Evolutionary conservation across 1,284 basidiomycete genomes (phyloP).

Genomic region (Tilletia walkeri): DNA sequence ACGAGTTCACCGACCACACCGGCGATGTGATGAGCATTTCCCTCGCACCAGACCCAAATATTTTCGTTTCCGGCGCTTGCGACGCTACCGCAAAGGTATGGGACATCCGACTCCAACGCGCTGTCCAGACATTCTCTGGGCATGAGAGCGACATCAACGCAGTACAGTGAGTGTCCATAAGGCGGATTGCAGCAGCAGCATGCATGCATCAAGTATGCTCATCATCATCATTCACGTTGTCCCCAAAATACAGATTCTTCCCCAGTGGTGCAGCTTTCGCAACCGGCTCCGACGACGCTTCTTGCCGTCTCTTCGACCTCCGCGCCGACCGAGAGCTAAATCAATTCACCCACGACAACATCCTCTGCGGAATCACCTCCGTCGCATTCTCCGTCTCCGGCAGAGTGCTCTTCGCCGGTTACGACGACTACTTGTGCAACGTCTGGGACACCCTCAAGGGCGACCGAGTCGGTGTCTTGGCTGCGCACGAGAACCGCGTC

Average conservation of each 20-base stretch:
- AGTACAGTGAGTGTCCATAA: conserved; percentile 71
- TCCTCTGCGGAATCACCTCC: conserved; percentile 95
- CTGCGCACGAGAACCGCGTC: conserved; percentile 96
- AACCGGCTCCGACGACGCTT: conserved; percentile 97
- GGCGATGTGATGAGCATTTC: conserved; percentile 98
- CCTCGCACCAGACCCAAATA: conserved; percentile 86
- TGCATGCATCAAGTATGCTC: too few species aligned
- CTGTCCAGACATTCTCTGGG: conserved; percentile 96
- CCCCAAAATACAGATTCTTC: conserved; percentile 73
- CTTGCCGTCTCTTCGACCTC: conserved; percentile 95
- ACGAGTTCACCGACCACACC: conserved; percentile 97
- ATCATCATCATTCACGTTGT: too few species aligned
- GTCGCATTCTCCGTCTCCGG: conserved; percentile 97
- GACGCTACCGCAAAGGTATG: conserved; percentile 97
- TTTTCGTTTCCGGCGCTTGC: conserved; percentile 97
- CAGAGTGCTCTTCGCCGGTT: conserved; percentile 93
- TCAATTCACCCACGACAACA: conserved; percentile 95
- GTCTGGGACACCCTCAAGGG: conserved; percentile 99
- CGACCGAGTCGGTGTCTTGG: conserved; percentile 91
- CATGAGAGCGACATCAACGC: conserved; percentile 99
- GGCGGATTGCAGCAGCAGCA: too few species aligned
- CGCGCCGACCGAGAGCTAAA: conserved; percentile 95
- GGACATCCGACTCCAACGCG: conserved; percentile 81
- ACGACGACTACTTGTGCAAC: conserved; percentile 99
- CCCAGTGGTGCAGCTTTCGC: conserved; percentile 98